These are phyloP conservation scores for Serendipita sp. DNA, from an alignment of 768 basidiomycete genomes.

Conservation along the genomic window DNA sequence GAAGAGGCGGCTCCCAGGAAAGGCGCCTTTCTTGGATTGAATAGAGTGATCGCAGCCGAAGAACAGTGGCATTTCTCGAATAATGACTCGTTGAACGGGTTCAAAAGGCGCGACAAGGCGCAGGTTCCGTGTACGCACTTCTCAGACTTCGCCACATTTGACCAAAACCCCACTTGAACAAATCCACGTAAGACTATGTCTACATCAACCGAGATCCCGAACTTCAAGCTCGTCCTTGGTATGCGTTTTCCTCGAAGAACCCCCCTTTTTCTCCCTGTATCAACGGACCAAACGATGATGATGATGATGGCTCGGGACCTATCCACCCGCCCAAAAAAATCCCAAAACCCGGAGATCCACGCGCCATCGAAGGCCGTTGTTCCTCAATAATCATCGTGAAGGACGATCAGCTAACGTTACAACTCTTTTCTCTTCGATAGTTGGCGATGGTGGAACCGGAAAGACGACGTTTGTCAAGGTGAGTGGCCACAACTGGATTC, in stretches of 20 bases:
- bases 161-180: not conserved
- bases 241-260: constrained; percentile 17
- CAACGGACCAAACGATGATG: constrained; percentile 2
- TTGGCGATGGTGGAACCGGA: constrained; percentile 93
- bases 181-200: not conserved
- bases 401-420: not conserved
- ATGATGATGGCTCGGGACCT: not conserved
- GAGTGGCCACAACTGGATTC: constrained; percentile 13
- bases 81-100: too few relatives aligned
- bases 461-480: constrained; percentile 99
- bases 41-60: too few relatives aligned
- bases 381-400: not conserved
- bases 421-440: constrained; percentile 25
- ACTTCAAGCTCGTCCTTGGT: constrained; percentile 99
- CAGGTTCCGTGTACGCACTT: too few relatives aligned
- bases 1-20: too few relatives aligned
- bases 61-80: too few relatives aligned
- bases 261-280: not conserved
- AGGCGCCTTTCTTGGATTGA: too few relatives aligned
- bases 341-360: too few relatives aligned
- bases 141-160: too few relatives aligned
- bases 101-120: too few relatives aligned
- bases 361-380: too few relatives aligned
- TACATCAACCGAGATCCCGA: constrained; percentile 35
- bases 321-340: too few relatives aligned